phyloP scores from a whole-genome alignment of 2,329 filamentous ascomycete genomes.

The Penicillium capsulatum region DNA sequence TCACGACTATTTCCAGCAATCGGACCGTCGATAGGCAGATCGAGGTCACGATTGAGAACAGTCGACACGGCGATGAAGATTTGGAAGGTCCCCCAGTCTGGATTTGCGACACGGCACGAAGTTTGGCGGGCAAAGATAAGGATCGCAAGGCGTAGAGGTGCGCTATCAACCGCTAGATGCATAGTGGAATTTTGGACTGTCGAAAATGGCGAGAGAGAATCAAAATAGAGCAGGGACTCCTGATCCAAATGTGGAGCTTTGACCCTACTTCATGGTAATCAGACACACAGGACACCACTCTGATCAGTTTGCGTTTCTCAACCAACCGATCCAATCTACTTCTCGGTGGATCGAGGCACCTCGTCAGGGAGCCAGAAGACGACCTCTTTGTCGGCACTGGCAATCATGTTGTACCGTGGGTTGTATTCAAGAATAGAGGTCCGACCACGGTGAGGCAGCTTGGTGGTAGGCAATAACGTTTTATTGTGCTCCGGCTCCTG shows the following conservation, averaged over 20 bases:
- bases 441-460: conserved; percentile 51
- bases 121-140: conserved; percentile 64
- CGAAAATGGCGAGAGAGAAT: conserved; percentile 1
- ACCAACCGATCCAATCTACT: conserved; percentile 20
- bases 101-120: conserved; percentile 61
- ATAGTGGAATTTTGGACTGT: background rate
- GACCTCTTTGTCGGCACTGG: conserved; percentile 80
- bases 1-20: conserved; percentile 69
- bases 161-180: background rate
- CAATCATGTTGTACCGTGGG: conserved; percentile 85
- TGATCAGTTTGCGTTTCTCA: background rate
- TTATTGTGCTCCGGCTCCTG: conserved; percentile 52
- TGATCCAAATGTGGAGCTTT: conserved; percentile 1
- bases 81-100: conserved; percentile 60
- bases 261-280: background rate
- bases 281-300: background rate
- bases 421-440: conserved; percentile 78
- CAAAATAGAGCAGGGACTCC: background rate
- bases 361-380: conserved; percentile 74
- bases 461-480: conserved; percentile 44
- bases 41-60: conserved; percentile 54
- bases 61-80: conserved; percentile 45
- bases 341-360: conserved; percentile 29
- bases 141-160: conserved; percentile 31
- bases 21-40: conserved; percentile 63